Evolutionary conservation across 805 yeast genomes (phyloP).

Genomic region (Yarrowia osloensis): DNA sequence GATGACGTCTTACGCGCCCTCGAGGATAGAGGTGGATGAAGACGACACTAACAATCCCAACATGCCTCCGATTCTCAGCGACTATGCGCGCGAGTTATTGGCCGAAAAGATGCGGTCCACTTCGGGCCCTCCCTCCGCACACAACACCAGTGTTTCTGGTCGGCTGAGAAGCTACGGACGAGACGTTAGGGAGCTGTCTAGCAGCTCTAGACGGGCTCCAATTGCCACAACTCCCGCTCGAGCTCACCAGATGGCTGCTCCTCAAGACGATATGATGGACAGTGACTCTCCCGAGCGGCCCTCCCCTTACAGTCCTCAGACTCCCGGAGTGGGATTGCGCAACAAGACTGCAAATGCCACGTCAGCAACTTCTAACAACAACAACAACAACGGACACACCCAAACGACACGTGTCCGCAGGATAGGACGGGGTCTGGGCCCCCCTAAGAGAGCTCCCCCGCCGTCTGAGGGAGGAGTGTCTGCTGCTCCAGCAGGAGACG

Average conservation of each 20-base stretch:
- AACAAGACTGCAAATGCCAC: neutral
- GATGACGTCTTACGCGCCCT: conserved; percentile 26
- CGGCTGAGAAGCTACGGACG: conserved; percentile 7
- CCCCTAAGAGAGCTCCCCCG: conserved; percentile 31
- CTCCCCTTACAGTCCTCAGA: conserved; percentile 15
- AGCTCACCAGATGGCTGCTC: neutral
- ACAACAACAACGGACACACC: neutral
- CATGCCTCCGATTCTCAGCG: conserved; percentile 61
- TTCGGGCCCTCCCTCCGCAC: neutral
- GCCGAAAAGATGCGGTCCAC: conserved; percentile 37
- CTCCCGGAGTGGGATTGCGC: conserved; percentile 6
- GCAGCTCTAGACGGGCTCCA: neutral
- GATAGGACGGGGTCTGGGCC: conserved; percentile 19
- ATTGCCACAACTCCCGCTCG: neutral
- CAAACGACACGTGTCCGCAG: conserved; percentile 1
- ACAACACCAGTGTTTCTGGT: neutral
- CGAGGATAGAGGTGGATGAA: conserved; percentile 40
- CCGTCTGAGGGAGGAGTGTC: neutral
- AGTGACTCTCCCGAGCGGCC: conserved; percentile 18
- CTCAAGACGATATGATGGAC: conserved; percentile 9
- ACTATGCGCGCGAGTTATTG: conserved; percentile 57
- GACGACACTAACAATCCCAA: conserved; percentile 50
- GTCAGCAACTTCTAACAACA: neutral
- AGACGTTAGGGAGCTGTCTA: neutral
- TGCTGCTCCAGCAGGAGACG: neutral